phyloP scores from a whole-genome alignment of 139 green algal species.

The Closterium sp. region DNA sequence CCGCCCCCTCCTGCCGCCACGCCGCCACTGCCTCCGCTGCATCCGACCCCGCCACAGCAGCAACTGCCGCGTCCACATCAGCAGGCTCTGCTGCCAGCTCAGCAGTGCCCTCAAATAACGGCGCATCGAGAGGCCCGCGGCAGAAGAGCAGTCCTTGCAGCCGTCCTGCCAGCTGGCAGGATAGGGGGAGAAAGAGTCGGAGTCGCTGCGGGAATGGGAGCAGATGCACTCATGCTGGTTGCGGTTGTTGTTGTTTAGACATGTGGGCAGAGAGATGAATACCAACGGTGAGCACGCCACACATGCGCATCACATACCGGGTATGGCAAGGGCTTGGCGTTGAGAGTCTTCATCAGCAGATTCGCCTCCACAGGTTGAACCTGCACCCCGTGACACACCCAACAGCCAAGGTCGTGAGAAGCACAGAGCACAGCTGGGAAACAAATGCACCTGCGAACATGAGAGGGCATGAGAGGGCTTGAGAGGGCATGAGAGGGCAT shows the following conservation, averaged over 20 bases:
- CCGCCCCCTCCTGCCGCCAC: conserved; percentile 53
- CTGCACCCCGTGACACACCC: conserved; percentile 20
- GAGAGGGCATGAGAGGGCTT: too few species aligned
- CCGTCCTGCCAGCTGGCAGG: conserved; percentile 64
- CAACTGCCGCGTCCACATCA: conserved; percentile 12
- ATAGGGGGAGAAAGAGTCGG: background rate
- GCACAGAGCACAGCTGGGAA: background rate
- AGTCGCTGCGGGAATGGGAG: background rate
- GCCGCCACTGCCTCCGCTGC: conserved; percentile 63
- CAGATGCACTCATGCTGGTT: background rate
- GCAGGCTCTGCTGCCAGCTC: conserved; percentile 21
- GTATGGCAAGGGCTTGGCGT: conserved; percentile 43
- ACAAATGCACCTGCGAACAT: background rate
- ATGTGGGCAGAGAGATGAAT: background rate
- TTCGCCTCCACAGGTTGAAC: conserved; percentile 77
- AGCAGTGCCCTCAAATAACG: conserved; percentile 43
- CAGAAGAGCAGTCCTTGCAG: conserved; percentile 81
- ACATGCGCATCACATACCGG: conserved; percentile 16
- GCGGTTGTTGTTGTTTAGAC: background rate
- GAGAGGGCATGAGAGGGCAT: too few species aligned
- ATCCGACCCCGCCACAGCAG: conserved; percentile 34
- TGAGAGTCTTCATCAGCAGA: conserved; percentile 54
- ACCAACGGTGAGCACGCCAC: background rate
- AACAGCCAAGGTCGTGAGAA: background rate
- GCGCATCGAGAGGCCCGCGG: conserved; percentile 79